Conservation (phyloP, 495 filamentous ascomycete species). For the Trichoderma orchidacearum region DNA sequence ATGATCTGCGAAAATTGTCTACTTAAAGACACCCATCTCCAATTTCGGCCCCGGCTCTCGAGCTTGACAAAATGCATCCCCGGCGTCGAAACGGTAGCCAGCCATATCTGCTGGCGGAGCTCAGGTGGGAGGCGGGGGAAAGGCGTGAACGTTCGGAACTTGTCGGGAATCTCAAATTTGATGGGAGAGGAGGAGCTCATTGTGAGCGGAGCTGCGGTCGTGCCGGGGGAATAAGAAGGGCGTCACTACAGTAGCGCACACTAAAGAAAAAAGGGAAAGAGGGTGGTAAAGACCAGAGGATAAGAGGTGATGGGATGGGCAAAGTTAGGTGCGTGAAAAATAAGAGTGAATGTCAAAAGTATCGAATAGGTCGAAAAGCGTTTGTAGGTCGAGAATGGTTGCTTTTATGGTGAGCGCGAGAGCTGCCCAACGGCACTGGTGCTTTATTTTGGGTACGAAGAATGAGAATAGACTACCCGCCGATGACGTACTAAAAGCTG, state of each 20-base stretch:
- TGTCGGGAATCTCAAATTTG: not conserved
- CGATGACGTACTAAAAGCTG: not conserved
- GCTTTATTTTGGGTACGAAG: not conserved
- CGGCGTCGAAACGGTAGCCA: constrained; percentile 10
- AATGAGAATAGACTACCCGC: not conserved
- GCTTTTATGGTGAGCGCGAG: not conserved
- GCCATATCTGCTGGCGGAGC: constrained; percentile 14
- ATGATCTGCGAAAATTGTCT: not conserved
- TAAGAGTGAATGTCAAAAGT: not conserved
- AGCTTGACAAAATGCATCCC: constrained; percentile 20
- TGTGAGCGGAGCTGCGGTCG: not conserved
- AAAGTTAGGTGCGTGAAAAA: not conserved
- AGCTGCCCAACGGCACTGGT: not conserved
- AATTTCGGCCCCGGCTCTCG: not conserved
- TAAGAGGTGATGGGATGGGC: not conserved
- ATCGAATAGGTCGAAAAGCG: not conserved
- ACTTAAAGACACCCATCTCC: not conserved
- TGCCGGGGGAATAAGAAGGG: not conserved
- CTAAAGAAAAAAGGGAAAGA: not conserved
- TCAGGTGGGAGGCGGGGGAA: constrained; percentile 14
- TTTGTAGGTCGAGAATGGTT: too few relatives aligned
- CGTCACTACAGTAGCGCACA: not conserved
- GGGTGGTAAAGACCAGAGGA: not conserved
- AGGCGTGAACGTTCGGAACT: constrained; percentile 7
- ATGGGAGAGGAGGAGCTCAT: not conserved